Evolutionary conservation across 2,329 filamentous ascomycete species (phyloP).

Genomic region (Ophiognomonia clavigignenti-juglandacearum): DNA sequence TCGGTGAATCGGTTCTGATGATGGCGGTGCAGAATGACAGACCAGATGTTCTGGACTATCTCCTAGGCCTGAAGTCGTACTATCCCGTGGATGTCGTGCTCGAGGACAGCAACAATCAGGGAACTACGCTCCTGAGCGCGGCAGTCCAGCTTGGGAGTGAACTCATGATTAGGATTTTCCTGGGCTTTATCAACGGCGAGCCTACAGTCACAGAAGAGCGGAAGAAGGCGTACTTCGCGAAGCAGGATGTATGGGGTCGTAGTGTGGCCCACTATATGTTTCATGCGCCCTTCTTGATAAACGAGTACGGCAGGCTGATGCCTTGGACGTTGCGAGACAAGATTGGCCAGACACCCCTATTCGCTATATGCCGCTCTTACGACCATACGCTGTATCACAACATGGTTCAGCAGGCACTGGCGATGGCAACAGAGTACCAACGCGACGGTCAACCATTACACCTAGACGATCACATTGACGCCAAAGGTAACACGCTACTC

Average conservation of each 20-base stretch:
- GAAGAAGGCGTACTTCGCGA: conserved; percentile 63
- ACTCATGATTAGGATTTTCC: conserved; percentile 68
- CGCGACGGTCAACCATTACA: conserved; percentile 76
- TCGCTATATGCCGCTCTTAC: conserved; percentile 91
- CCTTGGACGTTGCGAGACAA: conserved; percentile 91
- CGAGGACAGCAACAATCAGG: conserved; percentile 82
- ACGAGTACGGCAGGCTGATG: conserved; percentile 68
- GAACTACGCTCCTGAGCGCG: conserved; percentile 82
- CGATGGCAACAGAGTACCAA: conserved; percentile 69
- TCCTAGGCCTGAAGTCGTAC: conserved; percentile 71
- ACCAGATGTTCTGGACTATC: conserved; percentile 68
- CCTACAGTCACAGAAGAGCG: conserved; percentile 45
- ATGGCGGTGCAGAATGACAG: conserved; percentile 75
- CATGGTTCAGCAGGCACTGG: conserved; percentile 82
- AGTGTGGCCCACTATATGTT: conserved; percentile 96
- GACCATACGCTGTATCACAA: conserved; percentile 80
- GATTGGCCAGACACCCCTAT: conserved; percentile 96
- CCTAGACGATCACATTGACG: conserved; percentile 87
- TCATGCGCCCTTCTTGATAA: conserved; percentile 77
- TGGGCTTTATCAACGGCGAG: conserved; percentile 60
- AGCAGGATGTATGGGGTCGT: conserved; percentile 79
- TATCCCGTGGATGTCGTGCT: conserved; percentile 69
- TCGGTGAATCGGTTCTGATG: conserved; percentile 82
- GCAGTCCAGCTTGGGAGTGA: conserved; percentile 80
- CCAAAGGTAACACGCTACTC: conserved; percentile 89